Conservation (phyloP, 2,329 filamentous ascomycete genomes). For the Drechslerella coelobrocha region DNA sequence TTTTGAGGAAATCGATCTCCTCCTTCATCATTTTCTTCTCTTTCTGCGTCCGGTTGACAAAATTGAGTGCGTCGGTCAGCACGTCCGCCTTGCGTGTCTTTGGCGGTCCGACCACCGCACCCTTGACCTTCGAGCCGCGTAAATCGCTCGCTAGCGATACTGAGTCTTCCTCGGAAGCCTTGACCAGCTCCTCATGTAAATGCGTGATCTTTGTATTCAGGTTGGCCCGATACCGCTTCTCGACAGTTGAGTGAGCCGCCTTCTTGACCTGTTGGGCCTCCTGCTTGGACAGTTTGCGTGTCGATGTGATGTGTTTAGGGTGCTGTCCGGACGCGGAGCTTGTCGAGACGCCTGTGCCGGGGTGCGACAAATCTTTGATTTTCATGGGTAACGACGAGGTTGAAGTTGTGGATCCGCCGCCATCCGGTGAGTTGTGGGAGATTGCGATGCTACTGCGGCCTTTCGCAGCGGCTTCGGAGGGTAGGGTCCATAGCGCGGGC, state of each 20-base stretch:
- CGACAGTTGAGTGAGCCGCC: constrained; percentile 47
- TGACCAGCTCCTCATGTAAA: constrained; percentile 49
- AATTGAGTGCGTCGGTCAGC: constrained; percentile 49
- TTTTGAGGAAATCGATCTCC: constrained; percentile 50
- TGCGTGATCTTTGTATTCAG: constrained; percentile 50
- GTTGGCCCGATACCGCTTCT: constrained; percentile 48
- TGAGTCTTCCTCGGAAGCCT: constrained; percentile 47
- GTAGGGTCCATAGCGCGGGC: constrained; percentile 44
- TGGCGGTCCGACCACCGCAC: constrained; percentile 30
- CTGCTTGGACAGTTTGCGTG: constrained; percentile 48
- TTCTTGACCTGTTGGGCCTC: constrained; percentile 49
- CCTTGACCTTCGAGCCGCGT: constrained; percentile 40
- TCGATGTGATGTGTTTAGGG: constrained; percentile 49
- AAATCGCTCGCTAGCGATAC: constrained; percentile 47
- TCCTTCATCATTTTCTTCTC: constrained; percentile 50
- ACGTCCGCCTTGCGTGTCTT: constrained; percentile 50
- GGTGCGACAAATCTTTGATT: constrained; percentile 13
- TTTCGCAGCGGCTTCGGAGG: constrained; percentile 26
- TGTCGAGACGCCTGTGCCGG: constrained; percentile 8
- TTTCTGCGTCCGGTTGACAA: constrained; percentile 49
- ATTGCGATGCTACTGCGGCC: constrained; percentile 37
- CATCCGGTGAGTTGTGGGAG: constrained; percentile 49
- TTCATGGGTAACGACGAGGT: constrained; percentile 46
- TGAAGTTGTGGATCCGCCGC: constrained; percentile 42
- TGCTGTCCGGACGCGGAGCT: constrained; percentile 43